Base-by-base conservation (phyloP, 164 flowering plant genomes). In the Annona cherimola region DNA sequence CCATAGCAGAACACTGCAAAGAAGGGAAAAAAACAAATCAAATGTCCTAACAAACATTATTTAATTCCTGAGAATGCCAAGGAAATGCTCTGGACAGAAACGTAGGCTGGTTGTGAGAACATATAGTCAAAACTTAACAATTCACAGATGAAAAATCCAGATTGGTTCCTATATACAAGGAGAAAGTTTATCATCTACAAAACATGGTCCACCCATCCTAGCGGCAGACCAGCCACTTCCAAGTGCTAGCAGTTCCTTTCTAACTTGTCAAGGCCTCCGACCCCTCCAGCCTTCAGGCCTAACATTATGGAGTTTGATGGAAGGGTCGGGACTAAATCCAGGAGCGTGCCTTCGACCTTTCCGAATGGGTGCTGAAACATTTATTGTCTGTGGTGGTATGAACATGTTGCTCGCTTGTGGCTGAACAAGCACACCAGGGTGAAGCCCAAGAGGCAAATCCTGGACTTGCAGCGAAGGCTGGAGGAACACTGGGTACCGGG, bases 371-470 rank as follows among this genome's bases (percentile, higher is more conserved):
- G 14, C 66, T 39, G 66, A 39, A 63, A 40, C 14, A 39, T 42
- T 16, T 63, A 42, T 63, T 40, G 66, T 63, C 41, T 63, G 42
- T 63, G 39, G 66, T 39, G 16, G 45, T 19, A 39, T 63, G 16
- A 63, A n/a, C 12, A 18, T 41, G 41, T 12, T 39, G 41, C 2
- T 63, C 41, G 11, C 43, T 0, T 42, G 20, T 16, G 5, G 44
- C 41, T 63, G 43, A 39, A 18, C 66, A 16, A 11, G 14, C 4
- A 40, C 9, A 5, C n/a, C 19, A 42, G 45, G 69, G 63, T 69
- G 77, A 69, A 65, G 71, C 1, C 60, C 72, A 42, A 6, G 61
- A 70, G 75, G 69, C 20, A 50, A 71, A 16, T 60, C 70, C 19
- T 61, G 79, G 59, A 71, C 40, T 42, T 44, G 42, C 20, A 40